These are phyloP conservation scores for Geotrichum fermentans DNA, from an alignment of 1,139 yeast species.

Conservation along the genomic window DNA sequence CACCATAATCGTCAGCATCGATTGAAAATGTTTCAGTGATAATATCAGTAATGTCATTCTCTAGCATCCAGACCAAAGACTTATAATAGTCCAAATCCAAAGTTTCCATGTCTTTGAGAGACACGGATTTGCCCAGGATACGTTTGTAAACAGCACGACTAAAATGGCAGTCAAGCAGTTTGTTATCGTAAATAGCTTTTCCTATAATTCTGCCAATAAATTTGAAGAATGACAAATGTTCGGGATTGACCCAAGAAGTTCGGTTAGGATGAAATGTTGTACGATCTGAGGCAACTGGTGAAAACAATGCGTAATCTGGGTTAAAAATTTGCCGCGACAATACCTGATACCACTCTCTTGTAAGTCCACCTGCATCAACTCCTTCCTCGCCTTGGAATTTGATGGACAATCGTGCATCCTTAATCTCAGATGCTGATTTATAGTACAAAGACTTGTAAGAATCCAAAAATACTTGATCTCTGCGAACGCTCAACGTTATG, in stretches of 20 bases:
- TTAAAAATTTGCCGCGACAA: slow-evolving; percentile 92
- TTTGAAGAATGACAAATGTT: slow-evolving; percentile 85
- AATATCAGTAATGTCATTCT: slow-evolving; percentile 90
- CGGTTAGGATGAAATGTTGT: slow-evolving; percentile 95
- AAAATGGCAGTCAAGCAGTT: slow-evolving; percentile 90
- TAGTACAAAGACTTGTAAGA: slow-evolving; percentile 81
- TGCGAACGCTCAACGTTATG: slow-evolving; percentile 62
- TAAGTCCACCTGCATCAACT: slow-evolving; percentile 97
- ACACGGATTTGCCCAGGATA: slow-evolving; percentile 72
- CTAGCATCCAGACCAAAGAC: slow-evolving; percentile 92
- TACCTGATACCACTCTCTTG: slow-evolving; percentile 97
- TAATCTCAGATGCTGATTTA: slow-evolving; percentile 71
- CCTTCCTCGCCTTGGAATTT: slow-evolving; percentile 91
- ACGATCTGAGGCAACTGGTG: slow-evolving; percentile 87
- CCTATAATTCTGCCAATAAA: slow-evolving; percentile 94
- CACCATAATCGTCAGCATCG: slow-evolving; percentile 93
- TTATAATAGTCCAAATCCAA: slow-evolving; percentile 89
- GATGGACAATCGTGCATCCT: slow-evolving; percentile 68
- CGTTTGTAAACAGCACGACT: slow-evolving; percentile 91
- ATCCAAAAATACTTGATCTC: slow-evolving; percentile 90
- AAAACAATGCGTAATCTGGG: slow-evolving; percentile 89
- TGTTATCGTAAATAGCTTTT: slow-evolving; percentile 84
- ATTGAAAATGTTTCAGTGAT: slow-evolving; percentile 94
- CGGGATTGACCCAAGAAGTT: slow-evolving; percentile 89
- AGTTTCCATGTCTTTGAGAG: slow-evolving; percentile 91